Base-by-base conservation (phyloP, 1,139 yeast genomes). In the Tardiomyces digboiensis region DNA sequence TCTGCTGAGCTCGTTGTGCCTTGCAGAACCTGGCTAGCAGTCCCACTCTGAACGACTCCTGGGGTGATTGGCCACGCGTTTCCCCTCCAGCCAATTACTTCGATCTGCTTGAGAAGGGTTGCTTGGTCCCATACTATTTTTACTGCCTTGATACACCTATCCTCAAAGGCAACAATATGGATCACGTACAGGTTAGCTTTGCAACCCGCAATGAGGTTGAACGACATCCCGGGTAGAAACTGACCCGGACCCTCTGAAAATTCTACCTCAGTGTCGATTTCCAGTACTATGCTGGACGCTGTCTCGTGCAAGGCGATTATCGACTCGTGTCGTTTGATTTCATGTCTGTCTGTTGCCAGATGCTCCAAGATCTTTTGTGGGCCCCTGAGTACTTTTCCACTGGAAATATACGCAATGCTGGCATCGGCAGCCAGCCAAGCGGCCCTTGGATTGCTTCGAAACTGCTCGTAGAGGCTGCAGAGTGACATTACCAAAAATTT, bases 41-140 rank as follows among this genome's bases (percentile, higher is more conserved):
- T n/a, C n/a, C n/a, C n/a, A n/a, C n/a, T n/a, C n/a, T n/a, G n/a
- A n/a, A n/a, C n/a, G n/a, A n/a, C 40, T 16, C 62, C 62, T 14
- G 43, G 40, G 42, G 46, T 51, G 13, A 59, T 56, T 7, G 63
- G 62, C 62, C 62, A 59, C 29, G 53, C 52, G 29, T 57, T 54
- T 13, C 61, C 62, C 19, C 61, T 48, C 10, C 52, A 36, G 21
- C 62, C 61, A 42, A 59, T 58, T 22, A 58, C 52, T 39, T 53
- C 57, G 37, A 59, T 46, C 48, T 59, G 61, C 44, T 58, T 56
- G 29, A 59, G 51, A 39, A 59, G 46, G 2, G 61, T 47, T n/a
- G 57, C 60, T 49, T 59, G 62, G 45, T 59, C 63, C 63, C 63
- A 59, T 41, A 51, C 47, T 16, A 51, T 46, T 36, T 55, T 45